Base-by-base conservation (phyloP, 225 moss, liverwort and hornwort genomes). In the Antitrichia curtipendula region DNA sequence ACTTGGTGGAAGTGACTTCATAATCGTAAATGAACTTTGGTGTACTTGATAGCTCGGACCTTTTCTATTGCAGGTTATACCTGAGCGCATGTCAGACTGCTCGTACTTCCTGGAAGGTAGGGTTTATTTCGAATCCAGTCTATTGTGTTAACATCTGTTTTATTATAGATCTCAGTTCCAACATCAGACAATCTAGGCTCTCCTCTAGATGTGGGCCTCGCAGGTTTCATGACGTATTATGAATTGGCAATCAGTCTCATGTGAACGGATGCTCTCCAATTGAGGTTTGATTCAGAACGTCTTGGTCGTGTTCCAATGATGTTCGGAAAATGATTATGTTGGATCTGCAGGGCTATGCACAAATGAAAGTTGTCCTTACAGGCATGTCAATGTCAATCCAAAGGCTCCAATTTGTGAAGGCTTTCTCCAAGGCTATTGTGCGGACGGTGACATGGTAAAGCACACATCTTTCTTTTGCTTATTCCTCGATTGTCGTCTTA, bases 41-140 rank as follows among this genome's bases (percentile, higher is more conserved):
- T 87, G 54, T 82, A 85, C 75, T 90, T 93, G 82, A 86, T 86
- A 56, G 77, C 45, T 85, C 40, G 62, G 20, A 66, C 70, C 63
- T 77, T 88, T 86, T 77, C 80, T 73, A 71, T 91, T 60, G 92
- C 96, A 98, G 98, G 92, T 96, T 82, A 99, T 99, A 41, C 99
- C 97, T 58, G 99, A 99, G 94, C 96, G 99, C 59, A 97, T 95
- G 97, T 93, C 95, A 75, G 99, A 99, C 91, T 99, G 99, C 88
- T 96, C 94, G 36, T 99, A 92, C 91, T 99, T 99, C 84, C 94
- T 96, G 71, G 96, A 96, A 96, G 98, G 96, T 98, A 72, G 82
- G 71, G 57, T 69, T 86, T 45, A 20, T 70, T 52, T 86, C 18
- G 70, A 69, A 88, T 83, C n/a, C 56, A 57, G 7, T 88, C 49